Conservation (phyloP, 2,329 filamentous ascomycete genomes). For the Penicillium psychrosexuale region DNA sequence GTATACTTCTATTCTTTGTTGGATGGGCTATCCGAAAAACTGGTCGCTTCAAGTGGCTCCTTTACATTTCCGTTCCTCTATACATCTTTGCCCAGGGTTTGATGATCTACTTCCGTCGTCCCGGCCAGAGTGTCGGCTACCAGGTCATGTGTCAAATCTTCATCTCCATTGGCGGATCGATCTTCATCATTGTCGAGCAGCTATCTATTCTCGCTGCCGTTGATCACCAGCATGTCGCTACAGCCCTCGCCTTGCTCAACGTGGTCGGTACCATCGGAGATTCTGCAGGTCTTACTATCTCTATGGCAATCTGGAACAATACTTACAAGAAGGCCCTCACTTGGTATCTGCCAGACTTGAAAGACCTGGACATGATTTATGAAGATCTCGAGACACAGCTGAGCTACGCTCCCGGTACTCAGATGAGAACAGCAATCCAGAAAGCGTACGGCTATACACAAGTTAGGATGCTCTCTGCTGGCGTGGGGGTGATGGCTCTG, state of each 20-base stretch:
- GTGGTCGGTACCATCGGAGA: constrained; percentile 57
- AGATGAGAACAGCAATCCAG: constrained; percentile 56
- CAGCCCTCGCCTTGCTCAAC: constrained; percentile 54
- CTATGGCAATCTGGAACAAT: constrained; percentile 60
- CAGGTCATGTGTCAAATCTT: constrained; percentile 59
- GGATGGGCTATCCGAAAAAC: constrained; percentile 51
- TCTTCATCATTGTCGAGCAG: constrained; percentile 54
- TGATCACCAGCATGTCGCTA: constrained; percentile 57
- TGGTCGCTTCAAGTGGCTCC: constrained; percentile 54
- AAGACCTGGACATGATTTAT: constrained; percentile 16
- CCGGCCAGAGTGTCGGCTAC: constrained; percentile 50
- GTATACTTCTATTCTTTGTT: constrained; percentile 54
- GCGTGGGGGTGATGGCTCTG: constrained; percentile 44
- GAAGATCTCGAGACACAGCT: constrained; percentile 15
- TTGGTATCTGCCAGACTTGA: constrained; percentile 43
- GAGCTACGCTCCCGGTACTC: constrained; percentile 42
- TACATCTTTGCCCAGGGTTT: constrained; percentile 54
- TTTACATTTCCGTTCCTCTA: constrained; percentile 54
- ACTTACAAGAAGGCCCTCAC: constrained; percentile 51
- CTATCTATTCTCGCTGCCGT: constrained; percentile 55
- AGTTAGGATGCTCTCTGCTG: constrained; percentile 53
- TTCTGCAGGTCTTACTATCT: constrained; percentile 55
- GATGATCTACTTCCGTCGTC: constrained; percentile 56
- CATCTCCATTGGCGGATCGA: constrained; percentile 54
- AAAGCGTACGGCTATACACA: constrained; percentile 58